Evolutionary conservation across 306 rosid species (phyloP), one percentile per base, ranked within the genome.

Genomic region (Lablab purpureus): DNA sequence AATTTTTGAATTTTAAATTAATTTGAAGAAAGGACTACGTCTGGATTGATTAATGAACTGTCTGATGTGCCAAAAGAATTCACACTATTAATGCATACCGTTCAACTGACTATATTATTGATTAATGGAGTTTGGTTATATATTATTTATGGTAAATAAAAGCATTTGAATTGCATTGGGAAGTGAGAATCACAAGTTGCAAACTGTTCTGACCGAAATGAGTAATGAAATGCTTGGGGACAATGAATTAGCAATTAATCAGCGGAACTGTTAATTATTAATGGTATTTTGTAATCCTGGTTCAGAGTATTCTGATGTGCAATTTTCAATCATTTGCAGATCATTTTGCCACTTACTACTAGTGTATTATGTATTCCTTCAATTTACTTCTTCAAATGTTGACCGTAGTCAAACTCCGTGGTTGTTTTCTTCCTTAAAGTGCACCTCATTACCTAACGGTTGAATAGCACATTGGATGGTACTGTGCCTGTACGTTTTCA

Each of bases 321-420:
- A 37, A 37, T 37, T 37, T 37, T 37, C 64, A 73, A 73, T 73
- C 66, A 73, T 73, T 52, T 14, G 52, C 36, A 22, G 21, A 36
- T 54, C 54, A 37, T 73, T 7, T 34, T 13, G 50, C n/a, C n/a
- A n/a, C n/a, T n/a, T n/a, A n/a, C n/a, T n/a, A n/a, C n/a, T n/a
- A n/a, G n/a, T n/a, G n/a, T n/a, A n/a, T n/a, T n/a, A n/a, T 0
- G 22, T 11, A 59, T 59, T 59, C 66, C 27, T 40, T 59, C 66
- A n/a, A n/a, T 25, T 59, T 25, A 1, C 27, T 11, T 1, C 45
- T 59, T 18, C 36, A 23, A 25, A 10, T 13, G 18, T 47, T 69
- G 76, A 71, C 46, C 45, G 30, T 15, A 51, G 58, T 71, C 49
- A 71, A 51, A 58, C 12, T 2, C 13, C 15, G 13, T 49, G 27